Evolutionary conservation across 116 monocot genomes (phyloP).

Genomic region (Papilionanthe hybrid): DNA sequence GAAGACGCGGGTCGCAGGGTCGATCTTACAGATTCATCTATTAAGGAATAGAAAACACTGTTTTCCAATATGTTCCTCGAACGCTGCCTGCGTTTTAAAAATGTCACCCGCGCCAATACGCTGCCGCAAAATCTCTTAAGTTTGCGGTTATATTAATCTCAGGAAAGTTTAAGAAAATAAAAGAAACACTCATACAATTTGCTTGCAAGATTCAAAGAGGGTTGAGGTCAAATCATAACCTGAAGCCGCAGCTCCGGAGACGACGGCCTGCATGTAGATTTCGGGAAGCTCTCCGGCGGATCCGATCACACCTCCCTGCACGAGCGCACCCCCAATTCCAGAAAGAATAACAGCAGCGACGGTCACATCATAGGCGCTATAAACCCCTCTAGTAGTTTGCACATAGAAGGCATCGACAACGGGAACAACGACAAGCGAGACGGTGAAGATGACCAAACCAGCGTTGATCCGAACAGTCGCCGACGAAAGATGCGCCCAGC

Average conservation of each 20-base stretch:
- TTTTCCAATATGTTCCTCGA: no score
- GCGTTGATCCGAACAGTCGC: slow-evolving; percentile 59
- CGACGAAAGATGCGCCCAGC: slow-evolving; percentile 37
- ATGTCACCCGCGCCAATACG: no score
- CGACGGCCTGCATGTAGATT: slow-evolving; percentile 83
- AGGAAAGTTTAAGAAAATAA: background rate
- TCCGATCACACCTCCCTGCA: slow-evolving; percentile 79
- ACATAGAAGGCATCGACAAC: slow-evolving; percentile 49
- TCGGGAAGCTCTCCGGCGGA: slow-evolving; percentile 78
- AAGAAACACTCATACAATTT: background rate
- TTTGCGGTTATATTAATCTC: no score
- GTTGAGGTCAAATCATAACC: slow-evolving; percentile 22
- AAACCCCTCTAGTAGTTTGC: slow-evolving; percentile 31
- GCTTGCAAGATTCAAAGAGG: background rate
- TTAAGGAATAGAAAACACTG: no score
- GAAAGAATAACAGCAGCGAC: slow-evolving; percentile 42
- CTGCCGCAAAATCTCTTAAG: no score
- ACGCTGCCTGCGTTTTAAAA: no score
- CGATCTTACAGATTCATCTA: no score
- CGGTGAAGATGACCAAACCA: slow-evolving; percentile 50
- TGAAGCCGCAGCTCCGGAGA: slow-evolving; percentile 71
- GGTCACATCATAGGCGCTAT: slow-evolving; percentile 49
- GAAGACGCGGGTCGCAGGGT: no score
- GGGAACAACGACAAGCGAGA: slow-evolving; percentile 48
- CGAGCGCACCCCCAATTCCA: slow-evolving; percentile 63